Conservation (phyloP, 2,329 filamentous ascomycete genomes). For the Fusarium secorum region DNA sequence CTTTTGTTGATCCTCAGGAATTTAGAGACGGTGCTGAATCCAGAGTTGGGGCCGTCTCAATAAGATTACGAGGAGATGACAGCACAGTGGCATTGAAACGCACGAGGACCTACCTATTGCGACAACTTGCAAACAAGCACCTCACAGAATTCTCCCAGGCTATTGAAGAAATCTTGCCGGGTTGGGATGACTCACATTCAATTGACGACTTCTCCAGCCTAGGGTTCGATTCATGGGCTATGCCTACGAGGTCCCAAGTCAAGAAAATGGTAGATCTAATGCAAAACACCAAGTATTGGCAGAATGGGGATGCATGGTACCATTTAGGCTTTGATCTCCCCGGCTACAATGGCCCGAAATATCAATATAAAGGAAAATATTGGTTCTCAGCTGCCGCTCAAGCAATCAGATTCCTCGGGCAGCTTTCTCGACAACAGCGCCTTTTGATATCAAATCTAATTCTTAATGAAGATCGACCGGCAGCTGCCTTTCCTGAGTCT, state of each 20-base stretch:
- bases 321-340: fast-evolving
- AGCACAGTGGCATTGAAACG: neutral
- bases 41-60: neutral
- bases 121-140: neutral
- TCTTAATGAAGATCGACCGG: fast-evolving
- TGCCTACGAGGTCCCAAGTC: neutral
- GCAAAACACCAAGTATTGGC: fast-evolving
- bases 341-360: fast-evolving
- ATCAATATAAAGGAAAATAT: neutral
- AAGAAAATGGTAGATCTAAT: neutral
- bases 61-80: neutral
- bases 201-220: fast-evolving
- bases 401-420: fast-evolving
- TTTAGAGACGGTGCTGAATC: neutral
- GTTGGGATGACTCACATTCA: neutral
- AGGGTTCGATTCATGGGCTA: neutral
- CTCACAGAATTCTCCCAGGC: fast-evolving
- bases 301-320: fast-evolving
- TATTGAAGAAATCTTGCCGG: fast-evolving
- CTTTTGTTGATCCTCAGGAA: fast-evolving
- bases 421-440: fast-evolving
- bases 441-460: fast-evolving
- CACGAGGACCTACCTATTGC: fast-evolving
- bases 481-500: neutral
- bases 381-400: neutral